These are phyloP conservation scores for Dothistroma pini DNA, from an alignment of 2,329 filamentous ascomycete genomes.

Conservation along the genomic window DNA sequence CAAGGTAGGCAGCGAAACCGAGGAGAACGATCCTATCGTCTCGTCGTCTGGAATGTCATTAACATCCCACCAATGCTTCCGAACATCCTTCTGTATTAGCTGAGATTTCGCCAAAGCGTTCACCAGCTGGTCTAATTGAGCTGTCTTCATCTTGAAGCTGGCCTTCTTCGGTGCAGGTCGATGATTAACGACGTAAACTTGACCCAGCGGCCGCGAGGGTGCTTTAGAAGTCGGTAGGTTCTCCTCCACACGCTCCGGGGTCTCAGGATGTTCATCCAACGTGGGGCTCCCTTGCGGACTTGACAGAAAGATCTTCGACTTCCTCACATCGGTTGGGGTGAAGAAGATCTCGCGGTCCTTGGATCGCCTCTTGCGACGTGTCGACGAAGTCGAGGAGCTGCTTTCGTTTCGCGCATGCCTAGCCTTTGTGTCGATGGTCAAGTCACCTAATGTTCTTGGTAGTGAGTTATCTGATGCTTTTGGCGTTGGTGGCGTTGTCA, in stretches of 20 bases:
- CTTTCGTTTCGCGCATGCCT: slow-evolving; percentile 16
- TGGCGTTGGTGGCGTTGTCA: background rate
- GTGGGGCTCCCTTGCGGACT: slow-evolving; percentile 26
- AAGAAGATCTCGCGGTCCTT: slow-evolving; percentile 27
- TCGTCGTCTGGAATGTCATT: slow-evolving; percentile 24
- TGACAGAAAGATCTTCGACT: slow-evolving; percentile 21
- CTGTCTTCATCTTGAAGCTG: slow-evolving; percentile 20
- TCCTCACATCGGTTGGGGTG: slow-evolving; percentile 24
- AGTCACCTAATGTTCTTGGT: background rate
- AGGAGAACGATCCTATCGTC: slow-evolving; percentile 18
- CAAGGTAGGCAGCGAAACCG: slow-evolving; percentile 18
- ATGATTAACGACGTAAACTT: slow-evolving; percentile 13
- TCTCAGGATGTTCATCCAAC: slow-evolving; percentile 5
- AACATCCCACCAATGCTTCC: slow-evolving; percentile 26
- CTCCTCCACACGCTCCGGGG: slow-evolving; percentile 3
- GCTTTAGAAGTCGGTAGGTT: slow-evolving; percentile 16
- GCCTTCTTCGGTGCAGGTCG: background rate
- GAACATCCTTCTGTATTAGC: slow-evolving; percentile 24
- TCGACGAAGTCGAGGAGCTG: slow-evolving; percentile 5
- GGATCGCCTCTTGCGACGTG: slow-evolving; percentile 9
- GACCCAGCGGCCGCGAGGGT: slow-evolving; percentile 14
- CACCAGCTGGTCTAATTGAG: slow-evolving; percentile 26
- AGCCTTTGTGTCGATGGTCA: slow-evolving; percentile 12
- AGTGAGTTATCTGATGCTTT: background rate
- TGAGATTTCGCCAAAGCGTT: slow-evolving; percentile 23